These are phyloP conservation scores for Oryza coarctata DNA, from an alignment of 176 grass and related monocot genomes.

Conservation along the genomic window DNA sequence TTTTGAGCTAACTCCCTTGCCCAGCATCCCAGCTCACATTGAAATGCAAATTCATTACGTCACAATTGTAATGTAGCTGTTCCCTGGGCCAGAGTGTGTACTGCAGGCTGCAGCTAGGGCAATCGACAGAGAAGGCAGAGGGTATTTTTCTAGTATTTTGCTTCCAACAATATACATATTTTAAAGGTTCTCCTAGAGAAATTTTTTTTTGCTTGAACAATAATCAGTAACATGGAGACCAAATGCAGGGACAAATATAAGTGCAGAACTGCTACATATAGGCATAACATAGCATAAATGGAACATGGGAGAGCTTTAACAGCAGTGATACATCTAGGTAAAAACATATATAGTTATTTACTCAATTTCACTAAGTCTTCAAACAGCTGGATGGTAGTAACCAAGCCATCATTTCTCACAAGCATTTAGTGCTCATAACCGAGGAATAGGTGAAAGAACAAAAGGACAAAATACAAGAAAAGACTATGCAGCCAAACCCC, in stretches of 20 bases:
- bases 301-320: not conserved
- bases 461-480: conserved; percentile 32
- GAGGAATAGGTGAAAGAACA: conserved; percentile 17
- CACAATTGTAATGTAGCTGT: not conserved
- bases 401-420: conserved; percentile 51
- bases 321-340: not conserved
- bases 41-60: not conserved
- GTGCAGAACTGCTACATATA: not conserved
- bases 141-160: too few species aligned
- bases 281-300: not conserved
- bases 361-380: conserved; percentile 15
- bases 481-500: conserved; percentile 69
- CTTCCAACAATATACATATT: too few species aligned
- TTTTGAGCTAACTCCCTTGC: not conserved
- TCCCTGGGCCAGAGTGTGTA: not conserved
- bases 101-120: not conserved
- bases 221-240: not conserved
- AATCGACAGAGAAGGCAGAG: not conserved
- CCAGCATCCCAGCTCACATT: not conserved
- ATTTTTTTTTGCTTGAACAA: too few species aligned
- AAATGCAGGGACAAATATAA: not conserved
- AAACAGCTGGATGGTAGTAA: conserved; percentile 39
- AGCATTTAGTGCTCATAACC: conserved; percentile 50
- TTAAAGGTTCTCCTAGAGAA: not conserved
- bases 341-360: not conserved